Base-by-base conservation (phyloP, 352 stramenopile genomes). In the Synura sp. region DNA sequence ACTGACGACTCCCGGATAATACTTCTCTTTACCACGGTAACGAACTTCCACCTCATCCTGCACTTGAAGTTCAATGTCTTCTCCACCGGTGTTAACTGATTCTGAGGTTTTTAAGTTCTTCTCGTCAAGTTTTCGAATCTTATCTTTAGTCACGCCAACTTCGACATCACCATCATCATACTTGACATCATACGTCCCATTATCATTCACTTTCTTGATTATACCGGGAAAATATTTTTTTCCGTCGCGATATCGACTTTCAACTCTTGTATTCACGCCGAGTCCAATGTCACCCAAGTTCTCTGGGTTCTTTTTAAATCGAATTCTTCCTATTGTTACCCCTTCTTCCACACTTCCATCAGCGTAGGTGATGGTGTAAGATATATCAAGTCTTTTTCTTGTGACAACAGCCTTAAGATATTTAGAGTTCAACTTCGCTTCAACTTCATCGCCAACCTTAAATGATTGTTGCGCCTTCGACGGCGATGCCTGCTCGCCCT, bases 111-210 rank as follows among this genome's bases (percentile, higher is more conserved):
- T 44, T 17, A 17, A 17, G 7, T 17, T 7, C 38, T 44, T 44
- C 17, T 44, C 7, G 7, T 44, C 17, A 7, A 44, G 7, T 17
- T 44, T 17, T 17, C 17, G 7, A 17, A 44, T 17, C 7, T 17
- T 44, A 44, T 17, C 17, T 44, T 17, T 17, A 17, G 5, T 7
- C 7, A 90, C 85, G 19, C 82, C 60, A 25, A 70, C 85, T 38
- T 88, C 87, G 27, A 82, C 80, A 34, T 91, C 86, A 19, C 86
- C 88, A 60, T 91, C 86, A 0, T 90, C 85, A 70, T 91, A 93
- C 38, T 79, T 12, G 71, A 93, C 78, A 34, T 91, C 88, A 63
- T 86, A 89, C 3, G 84, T 91, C 1, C 81, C 83, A 53, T 93
- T 86, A 5, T 78, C 78, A 75, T 92, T 82, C 0, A 36, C 57